Conservation (phyloP, 192 early-diverging fungal genomes). For the Rhizophagus clarus region DNA sequence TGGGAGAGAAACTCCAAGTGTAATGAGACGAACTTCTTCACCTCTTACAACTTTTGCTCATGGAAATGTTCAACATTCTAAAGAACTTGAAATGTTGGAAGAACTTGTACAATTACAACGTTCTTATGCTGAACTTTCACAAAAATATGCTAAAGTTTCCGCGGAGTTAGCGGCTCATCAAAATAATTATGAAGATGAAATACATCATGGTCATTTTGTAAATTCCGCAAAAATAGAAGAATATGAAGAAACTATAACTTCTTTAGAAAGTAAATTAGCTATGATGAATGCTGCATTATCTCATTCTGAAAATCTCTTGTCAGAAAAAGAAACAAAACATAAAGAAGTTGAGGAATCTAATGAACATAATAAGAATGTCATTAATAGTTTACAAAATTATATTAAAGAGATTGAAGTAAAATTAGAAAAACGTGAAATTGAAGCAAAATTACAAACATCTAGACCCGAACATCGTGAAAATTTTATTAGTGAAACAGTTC, state of each 20-base stretch:
- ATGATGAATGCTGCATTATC: conserved; percentile 58
- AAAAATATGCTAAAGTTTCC: conserved; percentile 1
- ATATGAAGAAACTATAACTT: conserved; percentile 64
- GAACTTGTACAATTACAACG: conserved; percentile 43
- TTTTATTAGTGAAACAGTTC: neutral
- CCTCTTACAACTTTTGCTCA: conserved; percentile 29
- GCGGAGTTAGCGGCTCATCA: conserved; percentile 7
- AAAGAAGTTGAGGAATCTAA: conserved; percentile 24
- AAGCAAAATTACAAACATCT: neutral
- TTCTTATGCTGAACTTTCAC: conserved; percentile 13
- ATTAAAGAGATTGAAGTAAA: neutral
- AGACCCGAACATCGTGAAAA: neutral
- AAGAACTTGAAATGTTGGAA: conserved; percentile 43
- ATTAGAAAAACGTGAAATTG: conserved; percentile 9
- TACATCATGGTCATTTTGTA: conserved; percentile 40
- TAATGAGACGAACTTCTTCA: neutral
- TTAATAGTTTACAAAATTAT: conserved; percentile 4
- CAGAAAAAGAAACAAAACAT: conserved; percentile 58
- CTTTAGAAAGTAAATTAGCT: conserved; percentile 60
- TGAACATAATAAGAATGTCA: conserved; percentile 1
- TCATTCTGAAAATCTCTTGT: conserved; percentile 54
- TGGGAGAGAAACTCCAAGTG: conserved; percentile 33
- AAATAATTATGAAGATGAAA: neutral
- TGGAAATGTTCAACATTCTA: conserved; percentile 33
- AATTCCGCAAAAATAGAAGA: conserved; percentile 64